These are phyloP conservation scores for Naegleria fowleri DNA, from an alignment of 208 protist species.

Conservation along the genomic window DNA sequence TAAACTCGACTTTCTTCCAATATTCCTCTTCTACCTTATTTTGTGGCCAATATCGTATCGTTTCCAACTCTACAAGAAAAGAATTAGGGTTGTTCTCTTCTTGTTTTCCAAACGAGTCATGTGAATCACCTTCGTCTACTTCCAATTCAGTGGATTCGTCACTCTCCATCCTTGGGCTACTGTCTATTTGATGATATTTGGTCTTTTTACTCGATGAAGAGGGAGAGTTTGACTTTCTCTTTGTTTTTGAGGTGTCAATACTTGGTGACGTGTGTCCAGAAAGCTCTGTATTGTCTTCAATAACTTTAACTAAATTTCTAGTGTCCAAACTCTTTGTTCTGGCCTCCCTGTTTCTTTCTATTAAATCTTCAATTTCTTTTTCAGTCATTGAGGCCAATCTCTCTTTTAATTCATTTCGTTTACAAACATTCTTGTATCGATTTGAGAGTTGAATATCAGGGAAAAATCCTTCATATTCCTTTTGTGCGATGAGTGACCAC, in stretches of 20 bases:
- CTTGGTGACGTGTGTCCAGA: background rate
- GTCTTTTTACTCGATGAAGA: background rate
- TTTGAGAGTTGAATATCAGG: background rate
- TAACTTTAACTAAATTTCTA: conserved; percentile 1
- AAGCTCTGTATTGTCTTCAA: background rate
- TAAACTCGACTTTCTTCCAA: background rate
- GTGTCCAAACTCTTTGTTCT: background rate
- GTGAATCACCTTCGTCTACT: background rate
- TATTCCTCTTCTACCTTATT: background rate
- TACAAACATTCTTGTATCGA: background rate
- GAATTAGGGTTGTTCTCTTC: background rate
- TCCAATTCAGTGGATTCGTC: background rate
- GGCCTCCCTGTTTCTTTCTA: background rate
- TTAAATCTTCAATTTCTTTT: background rate
- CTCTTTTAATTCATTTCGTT: background rate
- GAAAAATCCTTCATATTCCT: background rate
- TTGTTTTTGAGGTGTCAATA: background rate
- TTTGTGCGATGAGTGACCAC: background rate
- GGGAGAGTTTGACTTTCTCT: background rate
- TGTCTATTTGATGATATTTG: background rate
- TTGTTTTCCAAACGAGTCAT: background rate
- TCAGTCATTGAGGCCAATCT: background rate
- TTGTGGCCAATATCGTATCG: background rate
- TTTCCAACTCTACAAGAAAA: background rate
- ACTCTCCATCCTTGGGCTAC: background rate